Evolutionary conservation across 129 eudicot genomes (phyloP), one percentile per base, ranked within the genome.

Genomic region (Mikania micrantha): DNA sequence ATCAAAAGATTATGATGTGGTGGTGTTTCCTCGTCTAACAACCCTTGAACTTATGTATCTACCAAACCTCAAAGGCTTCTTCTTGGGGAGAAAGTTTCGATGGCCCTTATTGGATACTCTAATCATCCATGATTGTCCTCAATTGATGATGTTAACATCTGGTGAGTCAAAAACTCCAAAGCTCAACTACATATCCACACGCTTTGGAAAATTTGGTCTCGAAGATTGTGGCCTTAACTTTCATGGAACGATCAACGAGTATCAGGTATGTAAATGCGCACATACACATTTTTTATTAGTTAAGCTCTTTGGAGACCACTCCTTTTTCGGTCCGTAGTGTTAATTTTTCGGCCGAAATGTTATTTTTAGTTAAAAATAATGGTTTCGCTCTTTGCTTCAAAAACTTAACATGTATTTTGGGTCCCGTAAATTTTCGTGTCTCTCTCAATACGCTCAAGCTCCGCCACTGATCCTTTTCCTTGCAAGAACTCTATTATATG

Each of bases 51-150:
- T 39, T 22, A 2, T 0, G 2, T 1, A 39, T 12, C 52, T 63
- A 63, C 49, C 69, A 40, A 63, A 40, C 5, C 69, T 63, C 21
- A 6, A 63, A 52, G 52, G 36, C 6, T 63, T 63, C 35, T 63
- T 21, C 50, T 40, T 63, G 35, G 69, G 53, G 52, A 39, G 9
- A 21, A 32, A 38, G 16, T 35, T 62, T 19, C 9, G 34, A 40
- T 63, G 69, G 69, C 52, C 52, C 35, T 11, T 21, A 38, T 7
- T 63, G 20, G 36, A 11, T 39, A 0, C 12, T 5, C 21, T 63
- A 2, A 13, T 4, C 12, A 40, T 63, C 50, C 0, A 13, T 5
- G 7, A 1, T 22, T 63, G 69, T 21, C 53, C 69, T 13, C 31
- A 63, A 63, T 12, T 39, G 52, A 39, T 13, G n/a, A 28, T 3